Percentiles rank a stretch among this genome's conserved stretches.
These are phyloP conservation scores for Coriaria nepalensis DNA, from an alignment of 306 rosid species.

Conservation along the genomic window DNA sequence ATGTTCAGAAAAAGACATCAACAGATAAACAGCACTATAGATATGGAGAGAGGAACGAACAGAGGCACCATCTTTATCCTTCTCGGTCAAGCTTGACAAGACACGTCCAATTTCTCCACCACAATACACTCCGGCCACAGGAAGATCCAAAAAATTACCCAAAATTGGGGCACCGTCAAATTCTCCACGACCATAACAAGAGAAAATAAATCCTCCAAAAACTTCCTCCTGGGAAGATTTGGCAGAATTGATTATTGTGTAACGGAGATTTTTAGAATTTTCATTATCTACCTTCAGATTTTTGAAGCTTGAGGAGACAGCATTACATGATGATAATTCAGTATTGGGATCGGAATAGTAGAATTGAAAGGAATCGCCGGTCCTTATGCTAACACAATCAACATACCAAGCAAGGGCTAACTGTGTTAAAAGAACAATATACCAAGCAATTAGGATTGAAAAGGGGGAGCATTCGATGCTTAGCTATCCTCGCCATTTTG, in stretches of 20 bases:
- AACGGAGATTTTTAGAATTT: constrained; percentile 12
- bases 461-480: background rate
- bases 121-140: constrained; percentile 58
- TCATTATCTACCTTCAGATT: constrained; percentile 18
- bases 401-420: constrained; percentile 12
- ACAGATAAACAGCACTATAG: constrained; percentile 46
- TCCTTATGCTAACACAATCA: constrained; percentile 48
- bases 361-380: constrained; percentile 59
- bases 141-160: constrained; percentile 43
- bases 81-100: constrained; percentile 18
- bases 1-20: constrained; percentile 33
- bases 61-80: constrained; percentile 20
- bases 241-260: background rate
- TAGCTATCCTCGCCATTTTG: too few species aligned
- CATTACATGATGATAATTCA: constrained; percentile 29
- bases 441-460: background rate
- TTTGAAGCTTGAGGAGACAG: constrained; percentile 30
- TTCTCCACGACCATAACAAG: constrained; percentile 58
- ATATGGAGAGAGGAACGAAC: constrained; percentile 44
- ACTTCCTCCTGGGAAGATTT: constrained; percentile 11
- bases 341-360: constrained; percentile 44
- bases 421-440: background rate
- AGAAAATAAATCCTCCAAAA: constrained; percentile 57
- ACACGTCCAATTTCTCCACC: constrained; percentile 64
- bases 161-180: constrained; percentile 48